These are phyloP conservation scores for Trichoderma sp. DNA, from an alignment of 2,329 filamentous ascomycete species.

Conservation along the genomic window DNA sequence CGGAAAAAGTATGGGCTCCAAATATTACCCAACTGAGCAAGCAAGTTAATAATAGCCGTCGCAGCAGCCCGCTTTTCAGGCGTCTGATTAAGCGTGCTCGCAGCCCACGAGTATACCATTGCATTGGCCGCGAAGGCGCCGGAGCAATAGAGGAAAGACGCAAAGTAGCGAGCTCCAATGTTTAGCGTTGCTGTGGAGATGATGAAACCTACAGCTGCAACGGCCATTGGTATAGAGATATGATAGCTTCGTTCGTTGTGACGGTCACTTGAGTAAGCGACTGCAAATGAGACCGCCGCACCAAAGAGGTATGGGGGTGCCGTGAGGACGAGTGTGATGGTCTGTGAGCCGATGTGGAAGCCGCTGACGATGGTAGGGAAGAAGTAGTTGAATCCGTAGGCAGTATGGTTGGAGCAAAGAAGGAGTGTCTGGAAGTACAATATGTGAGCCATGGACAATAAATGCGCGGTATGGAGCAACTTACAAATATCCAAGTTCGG, in stretches of 20 bases:
- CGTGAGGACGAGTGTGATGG: constrained; percentile 50
- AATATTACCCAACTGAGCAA: constrained; percentile 35
- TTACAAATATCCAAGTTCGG: constrained; percentile 43
- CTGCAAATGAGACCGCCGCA: constrained; percentile 28
- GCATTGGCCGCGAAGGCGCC: constrained; percentile 37
- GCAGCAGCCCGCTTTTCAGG: constrained; percentile 44
- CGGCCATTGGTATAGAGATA: constrained; percentile 40
- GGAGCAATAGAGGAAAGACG: constrained; percentile 35
- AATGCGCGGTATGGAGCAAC: neutral
- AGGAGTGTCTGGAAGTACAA: constrained; percentile 24
- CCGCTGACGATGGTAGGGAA: constrained; percentile 23
- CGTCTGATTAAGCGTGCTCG: constrained; percentile 40
- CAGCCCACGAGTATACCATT: constrained; percentile 40
- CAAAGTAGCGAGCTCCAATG: constrained; percentile 30
- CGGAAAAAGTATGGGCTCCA: constrained; percentile 45
- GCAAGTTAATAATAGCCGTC: constrained; percentile 34
- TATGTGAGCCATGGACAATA: neutral
- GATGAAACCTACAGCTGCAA: constrained; percentile 41
- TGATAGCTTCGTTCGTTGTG: constrained; percentile 46
- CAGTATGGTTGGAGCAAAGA: constrained; percentile 50
- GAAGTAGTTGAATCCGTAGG: constrained; percentile 45
- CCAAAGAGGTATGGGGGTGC: constrained; percentile 35
- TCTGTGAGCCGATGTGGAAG: constrained; percentile 45
- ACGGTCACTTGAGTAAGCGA: constrained; percentile 36
- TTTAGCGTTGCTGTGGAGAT: constrained; percentile 28